Evolutionary conservation across 1,284 basidiomycete species (phyloP).

Genomic region (Pascua sp.): DNA sequence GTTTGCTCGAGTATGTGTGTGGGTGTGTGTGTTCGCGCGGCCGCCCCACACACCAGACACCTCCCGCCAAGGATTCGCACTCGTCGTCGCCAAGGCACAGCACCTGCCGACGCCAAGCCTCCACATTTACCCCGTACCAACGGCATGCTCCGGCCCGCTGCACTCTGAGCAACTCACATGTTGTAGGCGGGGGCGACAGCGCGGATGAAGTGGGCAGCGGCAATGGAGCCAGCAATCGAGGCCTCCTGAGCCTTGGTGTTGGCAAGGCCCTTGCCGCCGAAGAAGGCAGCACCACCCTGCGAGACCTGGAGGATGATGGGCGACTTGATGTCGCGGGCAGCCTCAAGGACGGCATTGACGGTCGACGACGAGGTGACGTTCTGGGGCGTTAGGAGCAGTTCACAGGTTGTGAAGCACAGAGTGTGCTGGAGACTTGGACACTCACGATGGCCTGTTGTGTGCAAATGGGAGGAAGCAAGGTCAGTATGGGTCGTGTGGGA

Average conservation of each 20-base stretch:
- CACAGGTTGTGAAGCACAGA: neutral
- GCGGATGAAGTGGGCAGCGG: conserved; percentile 90
- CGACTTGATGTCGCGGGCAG: conserved; percentile 86
- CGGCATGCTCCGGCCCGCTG: no score
- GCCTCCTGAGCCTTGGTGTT: conserved; percentile 84
- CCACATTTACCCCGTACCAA: no score
- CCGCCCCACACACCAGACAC: no score
- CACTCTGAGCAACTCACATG: conserved; percentile 59
- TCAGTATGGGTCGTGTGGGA: no score
- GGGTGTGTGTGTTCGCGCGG: no score
- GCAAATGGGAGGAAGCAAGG: neutral
- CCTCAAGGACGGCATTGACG: conserved; percentile 82
- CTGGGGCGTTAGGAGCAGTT: conserved; percentile 18
- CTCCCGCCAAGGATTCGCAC: no score
- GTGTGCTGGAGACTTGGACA: conserved; percentile 20
- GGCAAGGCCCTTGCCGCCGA: conserved; percentile 91
- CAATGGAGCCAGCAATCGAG: conserved; percentile 87
- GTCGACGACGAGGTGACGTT: conserved; percentile 85
- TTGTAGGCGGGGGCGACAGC: conserved; percentile 84
- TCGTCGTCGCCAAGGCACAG: neutral
- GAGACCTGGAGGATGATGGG: conserved; percentile 98
- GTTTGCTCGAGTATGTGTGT: no score
- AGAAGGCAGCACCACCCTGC: conserved; percentile 94
- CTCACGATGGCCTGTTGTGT: conserved; percentile 62
- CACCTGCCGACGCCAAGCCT: no score